A percentile compares a stretch with the other conserved stretches of the same genome.
These are phyloP conservation scores for Monosporascus cannonballus DNA, from an alignment of 2,329 filamentous ascomycete genomes.

Conservation along the genomic window DNA sequence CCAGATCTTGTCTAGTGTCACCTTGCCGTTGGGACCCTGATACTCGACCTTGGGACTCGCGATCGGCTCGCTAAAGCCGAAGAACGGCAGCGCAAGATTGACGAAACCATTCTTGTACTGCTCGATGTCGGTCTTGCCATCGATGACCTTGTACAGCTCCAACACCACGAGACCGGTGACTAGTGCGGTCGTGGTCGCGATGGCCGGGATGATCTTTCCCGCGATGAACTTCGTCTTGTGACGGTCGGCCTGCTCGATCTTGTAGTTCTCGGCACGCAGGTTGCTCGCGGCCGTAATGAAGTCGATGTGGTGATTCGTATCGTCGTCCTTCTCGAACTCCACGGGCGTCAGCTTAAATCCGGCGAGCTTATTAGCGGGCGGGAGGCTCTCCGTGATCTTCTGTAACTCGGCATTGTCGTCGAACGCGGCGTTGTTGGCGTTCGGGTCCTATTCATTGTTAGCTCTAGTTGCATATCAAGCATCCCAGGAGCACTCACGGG, in stretches of 20 bases:
- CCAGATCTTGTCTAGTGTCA: conserved; percentile 93
- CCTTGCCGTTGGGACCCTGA: conserved; percentile 68
- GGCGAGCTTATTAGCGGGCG: conserved; percentile 71
- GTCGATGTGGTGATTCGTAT: conserved; percentile 96
- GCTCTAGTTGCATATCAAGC: conserved; percentile 1
- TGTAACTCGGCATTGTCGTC: conserved; percentile 74
- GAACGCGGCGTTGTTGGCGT: conserved; percentile 46
- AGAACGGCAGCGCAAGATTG: conserved; percentile 94
- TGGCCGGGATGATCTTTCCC: conserved; percentile 98
- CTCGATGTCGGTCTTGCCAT: conserved; percentile 93
- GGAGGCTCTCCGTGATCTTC: conserved; percentile 65
- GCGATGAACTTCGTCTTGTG: conserved; percentile 99
- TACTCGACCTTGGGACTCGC: conserved; percentile 90
- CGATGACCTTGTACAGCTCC: conserved; percentile 93
- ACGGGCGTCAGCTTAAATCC: conserved; percentile 88
- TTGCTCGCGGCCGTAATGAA: conserved; percentile 98
- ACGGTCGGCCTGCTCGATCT: conserved; percentile 83
- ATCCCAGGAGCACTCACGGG: conserved; percentile 47
- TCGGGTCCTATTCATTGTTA: conserved; percentile 59
- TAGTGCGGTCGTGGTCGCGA: conserved; percentile 92
- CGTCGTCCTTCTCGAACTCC: conserved; percentile 98
- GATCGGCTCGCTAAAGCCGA: conserved; percentile 96
- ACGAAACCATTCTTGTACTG: conserved; percentile 99
- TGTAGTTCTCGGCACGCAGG: conserved; percentile 94
- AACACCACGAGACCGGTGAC: conserved; percentile 90